phyloP scores from a whole-genome alignment of 306 rosid species.

The Oemleria cerasiformis region DNA sequence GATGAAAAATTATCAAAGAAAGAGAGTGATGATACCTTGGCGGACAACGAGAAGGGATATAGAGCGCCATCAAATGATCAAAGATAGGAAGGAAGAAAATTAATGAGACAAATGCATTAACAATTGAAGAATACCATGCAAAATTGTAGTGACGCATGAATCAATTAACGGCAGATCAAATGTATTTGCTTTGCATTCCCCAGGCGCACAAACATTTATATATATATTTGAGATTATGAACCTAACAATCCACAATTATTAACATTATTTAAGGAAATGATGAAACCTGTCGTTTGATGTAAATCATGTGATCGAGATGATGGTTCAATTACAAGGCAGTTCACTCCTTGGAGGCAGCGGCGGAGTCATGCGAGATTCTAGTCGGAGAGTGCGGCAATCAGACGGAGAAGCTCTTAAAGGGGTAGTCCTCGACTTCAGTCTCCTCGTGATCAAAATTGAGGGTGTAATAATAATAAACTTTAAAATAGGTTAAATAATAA shows the following conservation, averaged over 20 bases:
- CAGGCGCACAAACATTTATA: neutral
- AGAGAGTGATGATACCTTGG: no score
- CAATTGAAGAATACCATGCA: no score
- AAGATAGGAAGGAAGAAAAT: no score
- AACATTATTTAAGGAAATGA: neutral
- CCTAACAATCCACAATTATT: neutral
- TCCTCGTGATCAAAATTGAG: constrained; percentile 68
- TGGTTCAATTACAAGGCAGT: constrained; percentile 6
- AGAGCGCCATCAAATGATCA: no score
- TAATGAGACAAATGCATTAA: no score
- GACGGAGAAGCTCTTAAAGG: constrained; percentile 41
- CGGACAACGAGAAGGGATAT: no score
- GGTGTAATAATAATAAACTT: no score
- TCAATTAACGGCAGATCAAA: neutral
- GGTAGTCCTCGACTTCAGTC: constrained; percentile 24
- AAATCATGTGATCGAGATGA: no score
- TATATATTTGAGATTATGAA: neutral
- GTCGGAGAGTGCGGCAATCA: constrained; percentile 43
- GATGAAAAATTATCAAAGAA: no score
- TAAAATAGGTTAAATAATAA: no score
- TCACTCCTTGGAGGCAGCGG: constrained; percentile 8
- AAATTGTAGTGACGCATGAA: no score
- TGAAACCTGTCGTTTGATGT: neutral
- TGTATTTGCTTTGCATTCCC: no score
- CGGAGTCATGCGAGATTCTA: constrained; percentile 5